A percentile compares a stretch with the other conserved stretches of the same genome.
Conservation (phyloP, 1,284 basidiomycete species). For the Pseudozyma flocculosa region DNA sequence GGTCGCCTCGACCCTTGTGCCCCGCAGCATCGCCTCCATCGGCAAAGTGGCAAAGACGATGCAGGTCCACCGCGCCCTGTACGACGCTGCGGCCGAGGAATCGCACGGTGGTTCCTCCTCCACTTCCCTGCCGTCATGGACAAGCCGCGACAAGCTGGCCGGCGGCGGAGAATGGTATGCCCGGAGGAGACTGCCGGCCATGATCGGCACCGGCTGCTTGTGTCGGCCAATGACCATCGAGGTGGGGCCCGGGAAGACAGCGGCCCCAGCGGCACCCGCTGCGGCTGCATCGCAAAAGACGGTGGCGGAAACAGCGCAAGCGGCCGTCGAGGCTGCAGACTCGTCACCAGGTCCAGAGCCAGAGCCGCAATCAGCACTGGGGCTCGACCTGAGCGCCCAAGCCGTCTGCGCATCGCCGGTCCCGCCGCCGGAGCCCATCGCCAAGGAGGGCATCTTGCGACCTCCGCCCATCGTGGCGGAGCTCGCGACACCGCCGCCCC, state of each 20-base stretch:
- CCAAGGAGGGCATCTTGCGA: not conserved
- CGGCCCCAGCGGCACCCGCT: no score
- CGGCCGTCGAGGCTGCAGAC: not conserved
- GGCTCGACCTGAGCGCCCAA: no score
- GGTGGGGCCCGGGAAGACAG: no score
- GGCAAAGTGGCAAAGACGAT: conserved; percentile 40
- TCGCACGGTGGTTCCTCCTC: no score
- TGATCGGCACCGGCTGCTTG: conserved; percentile 15
- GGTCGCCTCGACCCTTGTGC: conserved; percentile 47
- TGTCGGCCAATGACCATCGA: not conserved
- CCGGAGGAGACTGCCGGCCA: conserved; percentile 21
- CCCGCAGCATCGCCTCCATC: conserved; percentile 37
- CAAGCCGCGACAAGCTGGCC: not conserved
- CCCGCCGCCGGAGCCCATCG: no score
- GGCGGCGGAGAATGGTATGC: conserved; percentile 20
- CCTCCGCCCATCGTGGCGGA: not conserved
- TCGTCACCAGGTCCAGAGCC: no score
- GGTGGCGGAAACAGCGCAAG: no score
- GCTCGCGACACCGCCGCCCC: conserved; percentile 3
- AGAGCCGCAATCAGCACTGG: no score
- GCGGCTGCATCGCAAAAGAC: no score
- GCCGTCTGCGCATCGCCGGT: no score
- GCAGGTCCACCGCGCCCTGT: conserved; percentile 23
- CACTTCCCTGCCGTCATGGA: not conserved
- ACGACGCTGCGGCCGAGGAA: conserved; percentile 4